Percentiles rank a stretch among this genome's conserved stretches.
Evolutionary conservation across 768 basidiomycete genomes (phyloP).

Genomic region (Rhodosporidiobolus sp.): DNA sequence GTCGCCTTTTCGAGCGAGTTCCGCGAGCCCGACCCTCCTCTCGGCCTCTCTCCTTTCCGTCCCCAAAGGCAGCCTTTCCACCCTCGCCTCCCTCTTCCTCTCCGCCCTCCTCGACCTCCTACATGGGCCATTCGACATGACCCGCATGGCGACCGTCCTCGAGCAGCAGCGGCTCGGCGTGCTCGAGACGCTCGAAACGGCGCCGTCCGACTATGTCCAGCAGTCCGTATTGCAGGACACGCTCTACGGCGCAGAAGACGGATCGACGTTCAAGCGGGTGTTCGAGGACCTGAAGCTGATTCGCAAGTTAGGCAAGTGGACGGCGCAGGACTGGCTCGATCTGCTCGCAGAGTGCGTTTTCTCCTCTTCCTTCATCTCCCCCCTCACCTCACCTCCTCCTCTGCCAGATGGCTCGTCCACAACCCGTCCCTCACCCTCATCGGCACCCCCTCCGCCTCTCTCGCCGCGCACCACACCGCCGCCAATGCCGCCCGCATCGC

Average conservation of each 20-base stretch:
- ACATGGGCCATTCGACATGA: conserved; percentile 76
- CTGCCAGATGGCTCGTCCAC: conserved; percentile 70
- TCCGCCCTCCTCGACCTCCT: conserved; percentile 67
- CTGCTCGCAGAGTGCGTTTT: conserved; percentile 66
- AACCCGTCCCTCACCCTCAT: conserved; percentile 66
- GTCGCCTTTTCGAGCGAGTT: conserved; percentile 76
- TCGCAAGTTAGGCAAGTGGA: conserved; percentile 66
- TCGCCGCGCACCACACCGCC: conserved; percentile 72
- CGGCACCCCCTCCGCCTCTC: conserved; percentile 77
- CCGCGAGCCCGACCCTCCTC: conserved; percentile 66
- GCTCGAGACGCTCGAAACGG: conserved; percentile 72
- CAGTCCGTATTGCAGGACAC: conserved; percentile 56
- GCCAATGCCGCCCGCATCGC: conserved; percentile 73
- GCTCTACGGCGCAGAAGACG: conserved; percentile 79
- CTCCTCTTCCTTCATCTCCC: background rate
- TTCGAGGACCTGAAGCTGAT: conserved; percentile 77
- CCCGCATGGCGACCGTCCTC: conserved; percentile 78
- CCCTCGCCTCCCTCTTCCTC: conserved; percentile 65
- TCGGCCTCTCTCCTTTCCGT: conserved; percentile 75
- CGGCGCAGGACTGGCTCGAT: conserved; percentile 67
- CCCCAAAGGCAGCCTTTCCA: conserved; percentile 69
- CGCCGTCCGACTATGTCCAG: conserved; percentile 59
- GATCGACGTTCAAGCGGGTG: conserved; percentile 67
- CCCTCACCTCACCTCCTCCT: too few species aligned
- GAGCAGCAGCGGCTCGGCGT: conserved; percentile 66